Conservation (phyloP, 805 yeast genomes). For the Saccharomycopsis amapae region DNA sequence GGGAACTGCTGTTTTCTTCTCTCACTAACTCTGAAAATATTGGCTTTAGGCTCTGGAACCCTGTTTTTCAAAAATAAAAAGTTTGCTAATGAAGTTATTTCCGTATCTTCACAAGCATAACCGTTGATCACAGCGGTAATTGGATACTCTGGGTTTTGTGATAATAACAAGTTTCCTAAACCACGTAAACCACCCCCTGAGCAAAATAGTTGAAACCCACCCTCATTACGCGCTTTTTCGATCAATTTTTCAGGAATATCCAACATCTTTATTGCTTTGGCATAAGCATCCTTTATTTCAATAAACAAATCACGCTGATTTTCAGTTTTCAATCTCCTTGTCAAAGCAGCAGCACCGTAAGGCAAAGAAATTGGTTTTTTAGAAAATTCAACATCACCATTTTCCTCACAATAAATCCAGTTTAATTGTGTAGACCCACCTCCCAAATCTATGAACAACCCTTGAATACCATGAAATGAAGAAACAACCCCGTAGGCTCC, state of each 20-base stretch:
- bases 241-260: slow-evolving; percentile 45
- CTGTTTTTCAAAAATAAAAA: slow-evolving; percentile 42
- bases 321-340: slow-evolving; percentile 47
- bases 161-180: slow-evolving; percentile 52
- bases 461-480: slow-evolving; percentile 57
- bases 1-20: slow-evolving; percentile 62
- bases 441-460: slow-evolving; percentile 66
- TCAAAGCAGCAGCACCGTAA: slow-evolving; percentile 65
- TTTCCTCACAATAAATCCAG: slow-evolving; percentile 51
- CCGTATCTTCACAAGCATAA: slow-evolving; percentile 49
- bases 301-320: slow-evolving; percentile 40
- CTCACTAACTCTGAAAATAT: slow-evolving; percentile 58
- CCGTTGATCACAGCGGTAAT: slow-evolving; percentile 67
- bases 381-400: slow-evolving; percentile 48
- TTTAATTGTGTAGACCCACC: slow-evolving; percentile 65
- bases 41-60: slow-evolving; percentile 36
- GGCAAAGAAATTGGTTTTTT: slow-evolving; percentile 57
- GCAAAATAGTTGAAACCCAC: slow-evolving; percentile 57
- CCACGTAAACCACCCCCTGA: slow-evolving; percentile 76
- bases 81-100: slow-evolving; percentile 45
- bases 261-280: slow-evolving; percentile 43
- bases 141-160: slow-evolving; percentile 51
- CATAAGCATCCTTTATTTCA: slow-evolving; percentile 48
- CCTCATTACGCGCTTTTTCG: slow-evolving; percentile 44
- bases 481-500: slow-evolving; percentile 74